Conservation (phyloP, 1,284 basidiomycete genomes). For the Schizophyllum commune region DNA sequence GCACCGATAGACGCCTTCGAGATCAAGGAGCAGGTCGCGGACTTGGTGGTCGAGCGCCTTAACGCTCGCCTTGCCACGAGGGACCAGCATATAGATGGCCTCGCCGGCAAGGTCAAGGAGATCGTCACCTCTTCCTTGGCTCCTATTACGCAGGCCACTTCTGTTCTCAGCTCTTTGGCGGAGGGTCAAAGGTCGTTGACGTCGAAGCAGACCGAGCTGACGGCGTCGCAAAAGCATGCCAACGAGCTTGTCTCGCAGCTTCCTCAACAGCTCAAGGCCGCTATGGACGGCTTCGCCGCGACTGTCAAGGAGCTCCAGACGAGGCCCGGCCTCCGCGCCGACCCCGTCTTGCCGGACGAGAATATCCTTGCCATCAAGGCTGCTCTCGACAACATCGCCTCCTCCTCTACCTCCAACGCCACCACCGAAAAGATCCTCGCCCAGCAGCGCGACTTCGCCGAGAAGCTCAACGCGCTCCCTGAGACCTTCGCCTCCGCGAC, state of each 20-base stretch:
- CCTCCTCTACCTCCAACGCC: constrained; percentile 30
- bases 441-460: constrained; percentile 42
- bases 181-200: constrained; percentile 36
- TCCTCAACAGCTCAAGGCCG: constrained; percentile 31
- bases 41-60: constrained; percentile 74
- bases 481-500: constrained; percentile 48
- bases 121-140: constrained; percentile 40
- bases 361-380: constrained; percentile 30
- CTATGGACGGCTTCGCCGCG: constrained; percentile 31
- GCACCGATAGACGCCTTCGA: constrained; percentile 73
- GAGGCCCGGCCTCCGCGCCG: constrained; percentile 13
- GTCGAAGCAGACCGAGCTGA: constrained; percentile 28
- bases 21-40: constrained; percentile 79
- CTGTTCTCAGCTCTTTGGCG: constrained; percentile 29
- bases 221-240: constrained; percentile 26
- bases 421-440: constrained; percentile 42
- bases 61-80: constrained; percentile 71
- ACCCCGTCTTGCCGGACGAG: constrained; percentile 1
- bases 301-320: constrained; percentile 26
- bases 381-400: constrained; percentile 33
- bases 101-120: constrained; percentile 50
- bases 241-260: constrained; percentile 32
- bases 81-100: constrained; percentile 59
- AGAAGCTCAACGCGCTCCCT: constrained; percentile 50
- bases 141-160: constrained; percentile 33